A percentile compares a stretch with the other conserved stretches of the same genome.
These are phyloP conservation scores for Lentinula sp. DNA, from an alignment of 768 basidiomycete genomes.

Conservation along the genomic window DNA sequence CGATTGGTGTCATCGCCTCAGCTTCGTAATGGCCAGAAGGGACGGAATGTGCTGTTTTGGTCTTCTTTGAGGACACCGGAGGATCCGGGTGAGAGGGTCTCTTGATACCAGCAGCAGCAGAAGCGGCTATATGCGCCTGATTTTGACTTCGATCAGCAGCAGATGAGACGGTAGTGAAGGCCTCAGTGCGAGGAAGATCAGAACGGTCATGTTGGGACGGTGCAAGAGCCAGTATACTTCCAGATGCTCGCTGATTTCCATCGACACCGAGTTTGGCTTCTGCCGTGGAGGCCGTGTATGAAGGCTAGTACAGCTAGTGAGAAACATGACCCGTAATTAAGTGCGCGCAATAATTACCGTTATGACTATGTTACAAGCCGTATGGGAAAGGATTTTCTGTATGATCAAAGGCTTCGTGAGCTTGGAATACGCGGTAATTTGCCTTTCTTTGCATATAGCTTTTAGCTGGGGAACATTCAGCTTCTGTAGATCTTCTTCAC, in stretches of 20 bases:
- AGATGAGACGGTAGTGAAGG: too few species aligned
- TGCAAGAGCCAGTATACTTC: background rate
- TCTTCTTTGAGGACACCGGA: background rate
- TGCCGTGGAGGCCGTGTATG: background rate
- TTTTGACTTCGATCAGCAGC: background rate
- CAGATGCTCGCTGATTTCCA: background rate
- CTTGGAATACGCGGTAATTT: conserved; percentile 62
- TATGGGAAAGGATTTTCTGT: conserved; percentile 29
- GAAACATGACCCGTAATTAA: background rate
- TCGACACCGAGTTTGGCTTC: background rate
- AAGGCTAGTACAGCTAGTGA: background rate
- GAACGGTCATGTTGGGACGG: background rate
- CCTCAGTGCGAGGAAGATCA: too few species aligned
- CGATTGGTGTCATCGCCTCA: background rate
- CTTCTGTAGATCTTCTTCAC: conserved; percentile 27
- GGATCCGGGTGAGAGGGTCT: background rate
- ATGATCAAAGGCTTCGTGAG: conserved; percentile 54
- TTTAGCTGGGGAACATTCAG: conserved; percentile 62
- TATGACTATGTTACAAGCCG: conserved; percentile 1
- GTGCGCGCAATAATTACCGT: background rate
- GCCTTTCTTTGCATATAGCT: conserved; percentile 58
- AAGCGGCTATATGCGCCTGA: background rate
- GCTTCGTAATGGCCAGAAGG: background rate
- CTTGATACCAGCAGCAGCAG: background rate
- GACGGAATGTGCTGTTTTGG: background rate